Percentiles rank a stretch among this genome's conserved stretches.
These are phyloP conservation scores for Rubus idaeus DNA, from an alignment of 306 rosid species.

Conservation along the genomic window DNA sequence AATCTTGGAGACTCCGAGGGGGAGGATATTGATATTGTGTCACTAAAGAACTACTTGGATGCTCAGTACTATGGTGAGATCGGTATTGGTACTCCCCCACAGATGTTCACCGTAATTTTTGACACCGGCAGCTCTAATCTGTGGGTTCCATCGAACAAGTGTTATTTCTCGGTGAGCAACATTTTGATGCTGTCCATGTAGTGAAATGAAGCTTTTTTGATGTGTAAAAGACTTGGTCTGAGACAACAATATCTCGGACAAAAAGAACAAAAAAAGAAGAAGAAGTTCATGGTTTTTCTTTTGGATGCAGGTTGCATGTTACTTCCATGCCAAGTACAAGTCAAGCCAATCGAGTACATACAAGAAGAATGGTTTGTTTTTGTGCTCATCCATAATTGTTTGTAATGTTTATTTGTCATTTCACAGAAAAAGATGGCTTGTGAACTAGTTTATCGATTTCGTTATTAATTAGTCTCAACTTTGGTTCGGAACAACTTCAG, in stretches of 20 bases:
- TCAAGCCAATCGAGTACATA: constrained; percentile 66
- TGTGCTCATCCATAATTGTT: background rate
- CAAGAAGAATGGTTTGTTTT: constrained; percentile 63
- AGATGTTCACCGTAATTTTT: constrained; percentile 77
- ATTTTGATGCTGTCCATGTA: background rate
- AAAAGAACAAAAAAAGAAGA: too few relatives aligned
- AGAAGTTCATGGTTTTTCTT: constrained; percentile 19
- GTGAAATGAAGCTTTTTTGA: background rate
- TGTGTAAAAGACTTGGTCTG: background rate
- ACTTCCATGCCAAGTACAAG: constrained; percentile 66
- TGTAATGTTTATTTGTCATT: background rate
- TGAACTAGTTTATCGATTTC: background rate
- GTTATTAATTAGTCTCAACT: too few relatives aligned
- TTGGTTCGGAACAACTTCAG: background rate
- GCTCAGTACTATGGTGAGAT: constrained; percentile 97
- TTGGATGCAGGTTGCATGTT: constrained; percentile 71
- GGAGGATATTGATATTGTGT: constrained; percentile 46
- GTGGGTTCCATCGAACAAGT: constrained; percentile 87
- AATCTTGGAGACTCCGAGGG: constrained; percentile 31
- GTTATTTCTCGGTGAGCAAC: constrained; percentile 73
- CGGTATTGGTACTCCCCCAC: constrained; percentile 79
- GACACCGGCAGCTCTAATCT: constrained; percentile 95
- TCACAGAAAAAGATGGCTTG: background rate
- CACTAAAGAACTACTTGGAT: constrained; percentile 77
- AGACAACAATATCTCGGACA: background rate